Percentiles rank a stretch among this genome's conserved stretches.
Conservation (phyloP, 345 rosid species). For the Citrus unshiu region DNA sequence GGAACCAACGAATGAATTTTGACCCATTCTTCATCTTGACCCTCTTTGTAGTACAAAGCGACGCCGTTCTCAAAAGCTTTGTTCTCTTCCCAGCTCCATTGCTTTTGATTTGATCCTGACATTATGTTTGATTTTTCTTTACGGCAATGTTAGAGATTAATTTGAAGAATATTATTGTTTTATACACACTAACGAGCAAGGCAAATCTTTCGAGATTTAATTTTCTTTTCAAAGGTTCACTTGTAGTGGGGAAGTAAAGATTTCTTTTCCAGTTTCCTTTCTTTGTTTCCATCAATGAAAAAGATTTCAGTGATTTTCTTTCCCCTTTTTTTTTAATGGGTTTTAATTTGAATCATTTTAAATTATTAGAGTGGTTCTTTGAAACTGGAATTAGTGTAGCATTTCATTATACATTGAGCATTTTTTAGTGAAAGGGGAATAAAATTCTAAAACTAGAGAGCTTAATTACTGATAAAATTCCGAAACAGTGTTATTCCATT, state of each 20-base stretch:
- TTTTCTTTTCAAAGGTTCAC: not conserved
- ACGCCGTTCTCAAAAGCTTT: not conserved
- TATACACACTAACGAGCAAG: not conserved
- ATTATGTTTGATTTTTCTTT: not conserved
- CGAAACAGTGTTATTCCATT: no score
- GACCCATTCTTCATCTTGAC: not conserved
- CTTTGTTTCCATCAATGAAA: not conserved
- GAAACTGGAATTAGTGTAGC: no score
- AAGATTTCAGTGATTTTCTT: not conserved
- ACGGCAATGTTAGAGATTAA: not conserved
- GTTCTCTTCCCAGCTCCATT: not conserved
- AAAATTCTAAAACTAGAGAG: no score
- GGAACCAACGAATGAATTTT: not conserved
- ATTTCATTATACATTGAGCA: no score
- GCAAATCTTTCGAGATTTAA: not conserved
- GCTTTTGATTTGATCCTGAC: not conserved
- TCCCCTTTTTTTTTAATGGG: no score
- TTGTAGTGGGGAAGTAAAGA: not conserved
- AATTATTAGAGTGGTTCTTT: no score
- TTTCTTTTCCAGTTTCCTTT: not conserved
- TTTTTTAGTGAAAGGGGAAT: no score
- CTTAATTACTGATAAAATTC: no score
- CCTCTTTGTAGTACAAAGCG: not conserved
- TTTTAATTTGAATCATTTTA: no score
- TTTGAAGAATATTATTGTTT: not conserved